Evolutionary conservation across 495 filamentous ascomycete species (phyloP), one percentile per base, ranked within the genome.

Genomic region (Chaetomium fimeti): DNA sequence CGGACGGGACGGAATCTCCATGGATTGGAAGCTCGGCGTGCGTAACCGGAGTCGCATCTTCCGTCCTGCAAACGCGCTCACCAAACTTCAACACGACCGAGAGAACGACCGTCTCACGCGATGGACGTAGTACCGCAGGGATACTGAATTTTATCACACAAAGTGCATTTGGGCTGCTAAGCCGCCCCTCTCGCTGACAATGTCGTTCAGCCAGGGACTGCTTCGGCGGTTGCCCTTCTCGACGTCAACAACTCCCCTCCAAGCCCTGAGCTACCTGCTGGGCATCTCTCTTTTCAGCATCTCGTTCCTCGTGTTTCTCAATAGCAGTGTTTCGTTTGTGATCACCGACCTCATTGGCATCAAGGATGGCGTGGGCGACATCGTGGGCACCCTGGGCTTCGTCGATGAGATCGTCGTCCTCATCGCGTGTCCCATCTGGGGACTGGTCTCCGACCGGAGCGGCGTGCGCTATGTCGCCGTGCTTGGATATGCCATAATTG

Each of bases 251-350:
- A 91, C 87, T 7, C 81, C 84, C 53, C 73, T 86, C 9, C 94
- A 98, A 73, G 89, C 89, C 2, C 74, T 85, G 48, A 91, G 92
- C 18, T 99, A 99, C 73, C 84, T 99, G 36, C 78, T 94, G 53
- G 91, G 87, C 63, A 90, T 98, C 66, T 92, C 91, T 56, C 88
- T 97, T 27, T 97, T 97, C 81, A 93, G 89, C 68, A 99, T 99
- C 70, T 89, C 91, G 40, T 96, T 98, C 79, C 86, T 99, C 60
- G 94, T 99, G 55, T 99, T 97, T 80, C 88, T 99, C 68, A 99
- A 98, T 78, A 89, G 89, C 68, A 89, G 89, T 69, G 81, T 98
- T 62, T 93, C 91, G 38, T 99, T 98, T 76, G 91, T 98, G 57
- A 89, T 98, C 66, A 96, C 92, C 9, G 90, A 96, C 75, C 80